Conservation (phyloP, 2,329 filamentous ascomycete genomes). For the Chrysoporthe austroafricana region DNA sequence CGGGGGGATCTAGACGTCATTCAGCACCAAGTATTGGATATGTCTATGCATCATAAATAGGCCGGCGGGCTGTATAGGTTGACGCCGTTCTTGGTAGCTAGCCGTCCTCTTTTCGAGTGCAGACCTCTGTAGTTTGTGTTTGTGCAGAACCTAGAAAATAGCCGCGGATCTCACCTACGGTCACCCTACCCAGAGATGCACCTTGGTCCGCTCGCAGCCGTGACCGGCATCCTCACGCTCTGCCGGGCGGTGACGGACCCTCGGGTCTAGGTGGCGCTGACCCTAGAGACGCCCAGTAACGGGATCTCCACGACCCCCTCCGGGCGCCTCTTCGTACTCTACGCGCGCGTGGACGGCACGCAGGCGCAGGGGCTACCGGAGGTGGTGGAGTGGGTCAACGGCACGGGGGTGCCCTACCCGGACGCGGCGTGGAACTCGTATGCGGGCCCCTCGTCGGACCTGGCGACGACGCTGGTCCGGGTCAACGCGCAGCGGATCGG, state of each 20-base stretch:
- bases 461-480: slow-evolving; percentile 13
- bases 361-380: slow-evolving; percentile 23
- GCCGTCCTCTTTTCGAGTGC: neutral
- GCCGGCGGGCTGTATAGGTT: no score
- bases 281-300: slow-evolving; percentile 25
- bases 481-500: slow-evolving; percentile 22
- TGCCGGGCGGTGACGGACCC: slow-evolving; percentile 16
- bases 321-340: slow-evolving; percentile 26
- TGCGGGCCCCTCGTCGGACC: slow-evolving; percentile 10
- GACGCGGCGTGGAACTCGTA: slow-evolving; percentile 26
- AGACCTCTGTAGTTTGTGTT: neutral
- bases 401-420: slow-evolving; percentile 20
- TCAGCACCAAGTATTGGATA: neutral
- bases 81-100: neutral
- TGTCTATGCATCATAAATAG: neutral
- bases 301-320: slow-evolving; percentile 21
- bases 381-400: slow-evolving; percentile 27
- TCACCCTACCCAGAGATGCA: slow-evolving; percentile 12
- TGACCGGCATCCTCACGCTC: neutral
- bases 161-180: neutral
- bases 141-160: neutral
- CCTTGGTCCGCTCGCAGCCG: neutral
- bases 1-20: neutral
- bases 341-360: slow-evolving; percentile 27
- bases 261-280: slow-evolving; percentile 18